phyloP scores from a whole-genome alignment of 148 eudicot genomes.

The Chenopodium quinoa region DNA sequence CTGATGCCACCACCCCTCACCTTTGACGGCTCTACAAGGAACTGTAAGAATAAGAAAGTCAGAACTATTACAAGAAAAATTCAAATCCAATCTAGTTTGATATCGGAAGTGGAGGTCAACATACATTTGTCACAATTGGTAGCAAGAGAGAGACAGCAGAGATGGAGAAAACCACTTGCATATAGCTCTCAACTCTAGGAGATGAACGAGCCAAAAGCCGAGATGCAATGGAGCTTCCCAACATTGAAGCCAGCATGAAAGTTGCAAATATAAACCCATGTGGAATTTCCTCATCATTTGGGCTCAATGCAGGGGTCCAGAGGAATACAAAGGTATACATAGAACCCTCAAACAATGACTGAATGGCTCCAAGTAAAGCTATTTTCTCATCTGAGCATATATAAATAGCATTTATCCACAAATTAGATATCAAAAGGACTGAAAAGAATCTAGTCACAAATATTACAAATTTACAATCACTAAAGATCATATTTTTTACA shows the following conservation, averaged over 20 bases:
- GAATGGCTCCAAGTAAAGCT: slow-evolving; percentile 92
- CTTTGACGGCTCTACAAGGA: slow-evolving; percentile 59
- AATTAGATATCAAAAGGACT: background rate
- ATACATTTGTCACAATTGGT: slow-evolving; percentile 75
- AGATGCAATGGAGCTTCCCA: slow-evolving; percentile 92
- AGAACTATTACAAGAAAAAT: slow-evolving; percentile 22
- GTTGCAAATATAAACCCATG: slow-evolving; percentile 97
- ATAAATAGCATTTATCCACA: background rate
- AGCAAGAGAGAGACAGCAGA: slow-evolving; percentile 84
- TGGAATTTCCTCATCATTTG: slow-evolving; percentile 91
- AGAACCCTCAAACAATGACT: slow-evolving; percentile 96
- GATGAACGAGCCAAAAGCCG: slow-evolving; percentile 70
- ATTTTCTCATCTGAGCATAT: slow-evolving; percentile 81
- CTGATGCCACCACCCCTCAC: slow-evolving; percentile 72
- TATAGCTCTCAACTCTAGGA: slow-evolving; percentile 83
- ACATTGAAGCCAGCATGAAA: slow-evolving; percentile 97
- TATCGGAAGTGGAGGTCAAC: slow-evolving; percentile 25
- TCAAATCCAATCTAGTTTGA: slow-evolving; percentile 15
- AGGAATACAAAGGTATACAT: slow-evolving; percentile 98
- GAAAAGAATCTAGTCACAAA: background rate
- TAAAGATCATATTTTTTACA: background rate
- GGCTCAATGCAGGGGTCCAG: slow-evolving; percentile 98
- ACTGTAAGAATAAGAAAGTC: slow-evolving; percentile 45
- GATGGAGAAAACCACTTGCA: slow-evolving; percentile 84
- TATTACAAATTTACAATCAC: background rate